Evolutionary conservation across 805 yeast genomes (phyloP).

Genomic region (Vanderwaltozyma yarrowii): DNA sequence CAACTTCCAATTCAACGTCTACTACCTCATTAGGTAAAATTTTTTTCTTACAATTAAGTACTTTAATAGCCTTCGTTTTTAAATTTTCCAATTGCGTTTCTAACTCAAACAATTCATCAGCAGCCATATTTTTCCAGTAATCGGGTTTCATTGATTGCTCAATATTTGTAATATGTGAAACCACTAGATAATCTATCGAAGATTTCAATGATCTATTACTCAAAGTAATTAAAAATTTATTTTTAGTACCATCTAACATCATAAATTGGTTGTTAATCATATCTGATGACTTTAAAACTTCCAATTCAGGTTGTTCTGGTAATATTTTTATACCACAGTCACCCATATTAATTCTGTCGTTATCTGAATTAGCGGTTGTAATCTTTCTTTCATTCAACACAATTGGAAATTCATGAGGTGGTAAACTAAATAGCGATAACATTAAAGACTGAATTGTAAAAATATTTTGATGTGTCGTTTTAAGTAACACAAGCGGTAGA

Average conservation of each 20-base stretch:
- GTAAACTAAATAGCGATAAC: conserved; percentile 19
- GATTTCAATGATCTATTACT: conserved; percentile 22
- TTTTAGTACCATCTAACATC: conserved; percentile 25
- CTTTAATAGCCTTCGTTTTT: conserved; percentile 12
- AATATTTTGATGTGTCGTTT: conserved; percentile 7
- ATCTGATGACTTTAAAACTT: conserved; percentile 17
- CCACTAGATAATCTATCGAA: conserved; percentile 16
- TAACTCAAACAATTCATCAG: conserved; percentile 21
- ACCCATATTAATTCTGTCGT: conserved; percentile 5
- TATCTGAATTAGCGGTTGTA: not conserved
- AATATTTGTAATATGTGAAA: conserved; percentile 16
- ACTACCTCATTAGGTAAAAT: conserved; percentile 18
- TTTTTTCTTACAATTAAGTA: conserved; percentile 11
- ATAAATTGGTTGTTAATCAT: conserved; percentile 20
- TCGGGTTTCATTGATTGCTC: conserved; percentile 18
- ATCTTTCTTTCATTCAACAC: conserved; percentile 8
- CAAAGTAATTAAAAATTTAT: conserved; percentile 11
- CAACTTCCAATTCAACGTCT: conserved; percentile 17
- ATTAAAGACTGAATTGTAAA: conserved; percentile 9
- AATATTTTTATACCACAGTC: conserved; percentile 12
- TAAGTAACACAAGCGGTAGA: conserved; percentile 13
- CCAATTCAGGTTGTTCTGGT: conserved; percentile 25
- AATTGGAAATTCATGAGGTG: conserved; percentile 10
- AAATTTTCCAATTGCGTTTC: conserved; percentile 21
- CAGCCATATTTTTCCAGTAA: conserved; percentile 21